A percentile compares a stretch with the other conserved stretches of the same genome.
Evolutionary conservation across 768 basidiomycete genomes (phyloP).

Genomic region (Russula compacta): DNA sequence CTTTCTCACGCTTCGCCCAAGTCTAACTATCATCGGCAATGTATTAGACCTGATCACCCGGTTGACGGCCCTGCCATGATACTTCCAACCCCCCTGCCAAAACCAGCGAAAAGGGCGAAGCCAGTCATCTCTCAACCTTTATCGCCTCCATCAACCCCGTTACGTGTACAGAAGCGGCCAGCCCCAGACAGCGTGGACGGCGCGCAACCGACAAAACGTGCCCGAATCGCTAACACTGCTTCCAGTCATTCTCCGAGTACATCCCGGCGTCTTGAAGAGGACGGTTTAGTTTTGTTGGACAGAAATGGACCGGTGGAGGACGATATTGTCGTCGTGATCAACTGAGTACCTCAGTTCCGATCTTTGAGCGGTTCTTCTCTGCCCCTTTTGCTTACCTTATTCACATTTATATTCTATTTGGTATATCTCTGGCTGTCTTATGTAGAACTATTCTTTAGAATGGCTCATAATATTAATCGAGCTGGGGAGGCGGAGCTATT

Average conservation of each 20-base stretch:
- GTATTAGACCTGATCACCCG: constrained; percentile 47
- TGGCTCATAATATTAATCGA: background rate
- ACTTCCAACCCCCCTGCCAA: constrained; percentile 56
- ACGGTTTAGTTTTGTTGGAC: constrained; percentile 65
- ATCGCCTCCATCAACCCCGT: constrained; percentile 36
- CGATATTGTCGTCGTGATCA: constrained; percentile 44
- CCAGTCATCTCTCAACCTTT: constrained; percentile 27
- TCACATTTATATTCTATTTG: constrained; percentile 16
- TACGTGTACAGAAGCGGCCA: constrained; percentile 44
- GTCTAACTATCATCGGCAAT: background rate
- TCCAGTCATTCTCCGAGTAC: constrained; percentile 47
- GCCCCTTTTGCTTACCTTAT: constrained; percentile 1
- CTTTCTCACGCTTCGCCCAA: background rate
- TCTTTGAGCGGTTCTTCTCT: background rate
- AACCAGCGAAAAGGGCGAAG: constrained; percentile 38
- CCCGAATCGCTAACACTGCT: constrained; percentile 26
- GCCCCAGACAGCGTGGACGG: constrained; percentile 48
- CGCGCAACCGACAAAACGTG: constrained; percentile 51
- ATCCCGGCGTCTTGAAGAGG: constrained; percentile 57
- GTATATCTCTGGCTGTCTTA: background rate
- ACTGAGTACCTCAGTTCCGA: constrained; percentile 28
- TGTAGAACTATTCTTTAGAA: background rate
- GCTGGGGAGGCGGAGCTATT: too few species aligned
- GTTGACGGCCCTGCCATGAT: constrained; percentile 45
- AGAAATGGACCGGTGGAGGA: constrained; percentile 43